Conservation (phyloP, 257 asterid genomes). For the Agastache rugosa region DNA sequence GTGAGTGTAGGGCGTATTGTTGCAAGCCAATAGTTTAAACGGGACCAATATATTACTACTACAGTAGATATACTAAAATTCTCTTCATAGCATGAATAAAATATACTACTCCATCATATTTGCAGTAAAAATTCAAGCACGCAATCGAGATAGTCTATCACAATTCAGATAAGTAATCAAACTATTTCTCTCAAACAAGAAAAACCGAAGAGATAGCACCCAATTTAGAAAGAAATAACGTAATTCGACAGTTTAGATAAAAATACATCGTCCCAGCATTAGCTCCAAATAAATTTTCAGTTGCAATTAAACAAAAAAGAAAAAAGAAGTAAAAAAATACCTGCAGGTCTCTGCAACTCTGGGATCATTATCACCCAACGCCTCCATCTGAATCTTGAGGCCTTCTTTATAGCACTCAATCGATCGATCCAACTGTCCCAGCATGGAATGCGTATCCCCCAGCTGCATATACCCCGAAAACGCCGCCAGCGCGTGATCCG, state of each 20-base stretch:
- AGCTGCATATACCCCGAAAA: conserved; percentile 96
- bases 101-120: no score
- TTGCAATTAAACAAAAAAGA: background rate
- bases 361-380: conserved; percentile 92
- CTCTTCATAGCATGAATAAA: background rate
- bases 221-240: conserved; percentile 3
- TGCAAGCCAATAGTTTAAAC: background rate
- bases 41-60: background rate
- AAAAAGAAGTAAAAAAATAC: conserved; percentile 38
- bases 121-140: background rate
- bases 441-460: conserved; percentile 96
- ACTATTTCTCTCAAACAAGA: background rate
- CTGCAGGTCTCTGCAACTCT: conserved; percentile 97
- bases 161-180: background rate
- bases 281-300: background rate
- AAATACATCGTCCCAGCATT: background rate
- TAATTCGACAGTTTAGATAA: background rate
- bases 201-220: background rate
- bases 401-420: conserved; percentile 84
- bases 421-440: conserved; percentile 96
- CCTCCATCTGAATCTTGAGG: conserved; percentile 90
- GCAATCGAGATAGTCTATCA: background rate
- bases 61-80: background rate
- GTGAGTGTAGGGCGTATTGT: no score
- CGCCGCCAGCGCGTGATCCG: conserved; percentile 95